Evolutionary conservation across 345 rosid species (phyloP).

Genomic region (Punica granatum): DNA sequence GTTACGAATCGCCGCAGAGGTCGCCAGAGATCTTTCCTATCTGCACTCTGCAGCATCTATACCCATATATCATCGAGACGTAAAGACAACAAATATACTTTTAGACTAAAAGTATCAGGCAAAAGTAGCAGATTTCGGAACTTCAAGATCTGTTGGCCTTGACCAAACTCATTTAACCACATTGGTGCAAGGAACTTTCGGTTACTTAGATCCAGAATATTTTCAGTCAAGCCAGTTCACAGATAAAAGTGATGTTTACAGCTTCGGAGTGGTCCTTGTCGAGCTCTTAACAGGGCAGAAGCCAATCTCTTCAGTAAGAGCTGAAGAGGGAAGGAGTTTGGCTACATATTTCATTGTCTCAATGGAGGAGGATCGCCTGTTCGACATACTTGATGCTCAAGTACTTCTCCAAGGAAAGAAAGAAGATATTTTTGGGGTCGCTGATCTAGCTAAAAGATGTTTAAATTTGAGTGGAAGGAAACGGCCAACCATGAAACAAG

Average conservation of each 20-base stretch:
- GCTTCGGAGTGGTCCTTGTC: background rate
- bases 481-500: background rate
- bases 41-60: conserved; percentile 6
- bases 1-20: conserved; percentile 1
- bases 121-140: conserved; percentile 4
- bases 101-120: background rate
- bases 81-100: conserved; percentile 6
- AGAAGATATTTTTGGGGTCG: conserved; percentile 2
- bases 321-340: background rate
- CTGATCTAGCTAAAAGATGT: conserved; percentile 1
- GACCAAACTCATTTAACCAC: conserved; percentile 5
- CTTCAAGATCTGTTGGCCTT: background rate
- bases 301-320: background rate
- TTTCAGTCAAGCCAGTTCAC: background rate
- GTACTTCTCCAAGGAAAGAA: background rate
- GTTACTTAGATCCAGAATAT: background rate
- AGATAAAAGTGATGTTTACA: conserved; percentile 6
- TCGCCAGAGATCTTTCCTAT: background rate
- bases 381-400: conserved; percentile 7
- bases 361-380: background rate
- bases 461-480: conserved; percentile 1
- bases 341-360: background rate
- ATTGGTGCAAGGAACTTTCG: conserved; percentile 1
- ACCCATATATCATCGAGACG: conserved; percentile 4
- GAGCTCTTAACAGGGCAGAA: conserved; percentile 3